Percentiles rank a stretch among this genome's conserved stretches.
phyloP scores from a whole-genome alignment of 257 asterid species.

The Echites panduratus region DNA sequence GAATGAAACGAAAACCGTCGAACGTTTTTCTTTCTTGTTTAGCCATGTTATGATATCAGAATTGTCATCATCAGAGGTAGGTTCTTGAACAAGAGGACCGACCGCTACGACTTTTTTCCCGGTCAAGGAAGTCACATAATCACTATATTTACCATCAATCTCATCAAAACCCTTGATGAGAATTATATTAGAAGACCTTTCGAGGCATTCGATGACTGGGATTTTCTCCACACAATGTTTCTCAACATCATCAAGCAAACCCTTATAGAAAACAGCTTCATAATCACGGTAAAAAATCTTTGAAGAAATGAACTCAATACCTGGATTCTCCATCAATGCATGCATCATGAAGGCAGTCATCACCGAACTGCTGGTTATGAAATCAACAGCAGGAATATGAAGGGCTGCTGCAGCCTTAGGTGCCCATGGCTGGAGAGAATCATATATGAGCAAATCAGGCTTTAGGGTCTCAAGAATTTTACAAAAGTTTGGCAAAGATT shows the following conservation, averaged over 20 bases:
- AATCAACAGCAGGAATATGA: conserved; percentile 6
- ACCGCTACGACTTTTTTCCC: conserved; percentile 8
- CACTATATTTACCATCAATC: conserved; percentile 11
- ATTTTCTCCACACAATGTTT: neutral
- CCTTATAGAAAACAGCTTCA: neutral
- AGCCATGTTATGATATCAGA: conserved; percentile 10
- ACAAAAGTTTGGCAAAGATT: neutral
- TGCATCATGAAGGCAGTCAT: conserved; percentile 4
- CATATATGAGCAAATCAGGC: conserved; percentile 7
- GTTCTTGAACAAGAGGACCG: conserved; percentile 10
- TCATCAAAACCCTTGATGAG: conserved; percentile 12
- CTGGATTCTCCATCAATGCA: neutral
- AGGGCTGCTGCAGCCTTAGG: neutral
- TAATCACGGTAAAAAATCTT: conserved; percentile 1
- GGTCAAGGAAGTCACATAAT: neutral
- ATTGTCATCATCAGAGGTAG: neutral
- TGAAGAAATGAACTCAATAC: neutral
- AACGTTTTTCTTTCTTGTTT: conserved; percentile 2
- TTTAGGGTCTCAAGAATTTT: neutral
- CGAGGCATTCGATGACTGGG: neutral
- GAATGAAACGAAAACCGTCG: conserved; percentile 11
- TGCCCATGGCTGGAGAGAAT: conserved; percentile 15
- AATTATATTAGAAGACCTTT: conserved; percentile 1
- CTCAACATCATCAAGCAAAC: neutral
- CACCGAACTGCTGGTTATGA: conserved; percentile 2